phyloP scores from a whole-genome alignment of 257 asterid genomes.

The Striga asiatica region DNA sequence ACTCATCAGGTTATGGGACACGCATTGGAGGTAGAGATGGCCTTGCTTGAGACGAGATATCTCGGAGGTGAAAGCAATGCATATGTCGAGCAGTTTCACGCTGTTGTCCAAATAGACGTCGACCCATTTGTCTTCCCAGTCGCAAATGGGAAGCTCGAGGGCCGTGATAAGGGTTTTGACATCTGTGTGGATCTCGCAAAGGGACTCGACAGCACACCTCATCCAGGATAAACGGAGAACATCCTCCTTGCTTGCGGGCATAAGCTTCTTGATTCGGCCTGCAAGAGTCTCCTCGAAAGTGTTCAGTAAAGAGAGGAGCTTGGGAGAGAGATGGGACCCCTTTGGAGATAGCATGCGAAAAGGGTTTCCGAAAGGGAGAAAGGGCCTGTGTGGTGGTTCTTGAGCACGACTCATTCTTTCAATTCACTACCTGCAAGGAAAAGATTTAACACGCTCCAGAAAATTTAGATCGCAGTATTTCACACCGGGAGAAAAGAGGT shows the following conservation, averaged over 20 bases:
- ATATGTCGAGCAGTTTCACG: conserved; percentile 63
- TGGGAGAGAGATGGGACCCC: conserved; percentile 55
- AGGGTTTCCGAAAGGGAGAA: conserved; percentile 71
- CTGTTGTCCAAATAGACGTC: conserved; percentile 71
- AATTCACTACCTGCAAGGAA: conserved; percentile 26
- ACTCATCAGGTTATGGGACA: conserved; percentile 27
- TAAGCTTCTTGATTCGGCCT: conserved; percentile 46
- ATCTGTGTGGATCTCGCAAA: conserved; percentile 59
- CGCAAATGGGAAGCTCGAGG: conserved; percentile 62
- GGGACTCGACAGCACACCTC: conserved; percentile 47
- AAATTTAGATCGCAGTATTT: neutral
- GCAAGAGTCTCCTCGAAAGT: conserved; percentile 56
- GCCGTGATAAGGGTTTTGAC: conserved; percentile 51
- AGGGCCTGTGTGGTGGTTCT: conserved; percentile 54
- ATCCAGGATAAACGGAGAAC: conserved; percentile 64
- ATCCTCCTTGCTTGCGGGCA: conserved; percentile 49
- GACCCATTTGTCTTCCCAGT: conserved; percentile 90
- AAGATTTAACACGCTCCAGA: neutral
- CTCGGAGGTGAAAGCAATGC: conserved; percentile 77
- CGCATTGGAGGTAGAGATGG: conserved; percentile 56
- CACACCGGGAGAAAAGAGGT: neutral
- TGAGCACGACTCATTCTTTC: conserved; percentile 59
- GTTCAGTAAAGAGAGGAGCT: conserved; percentile 46
- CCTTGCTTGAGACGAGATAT: conserved; percentile 67
- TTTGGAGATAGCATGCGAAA: conserved; percentile 54